These are phyloP conservation scores for Zizania palustris DNA, from an alignment of 202 grass and related monocot species.

Conservation along the genomic window DNA sequence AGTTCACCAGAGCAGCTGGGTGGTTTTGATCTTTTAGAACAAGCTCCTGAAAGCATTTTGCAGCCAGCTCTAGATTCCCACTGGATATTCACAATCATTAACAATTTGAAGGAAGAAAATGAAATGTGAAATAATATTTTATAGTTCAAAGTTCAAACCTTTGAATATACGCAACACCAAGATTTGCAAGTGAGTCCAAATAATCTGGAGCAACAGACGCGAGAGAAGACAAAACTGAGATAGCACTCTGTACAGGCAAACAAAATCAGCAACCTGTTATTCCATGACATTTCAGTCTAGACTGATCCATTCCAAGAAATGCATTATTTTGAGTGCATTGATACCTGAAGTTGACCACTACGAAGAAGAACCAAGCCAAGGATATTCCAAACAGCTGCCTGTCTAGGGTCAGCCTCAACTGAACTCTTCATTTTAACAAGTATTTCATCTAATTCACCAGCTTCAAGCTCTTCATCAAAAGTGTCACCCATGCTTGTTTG, in stretches of 20 bases:
- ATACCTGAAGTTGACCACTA: slow-evolving; percentile 77
- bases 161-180: slow-evolving; percentile 89
- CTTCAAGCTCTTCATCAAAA: slow-evolving; percentile 88
- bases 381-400: slow-evolving; percentile 97
- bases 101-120: slow-evolving; percentile 27
- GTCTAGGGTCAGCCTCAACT: slow-evolving; percentile 83
- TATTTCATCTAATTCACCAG: slow-evolving; percentile 78
- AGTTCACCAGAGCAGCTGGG: slow-evolving; percentile 89
- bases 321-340: slow-evolving; percentile 16
- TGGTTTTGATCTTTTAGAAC: slow-evolving; percentile 96
- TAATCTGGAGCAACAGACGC: slow-evolving; percentile 76
- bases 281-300: slow-evolving; percentile 34
- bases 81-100: slow-evolving; percentile 58
- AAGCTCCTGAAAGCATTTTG: slow-evolving; percentile 95
- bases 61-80: slow-evolving; percentile 72
- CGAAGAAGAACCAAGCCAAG: slow-evolving; percentile 93
- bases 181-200: slow-evolving; percentile 89
- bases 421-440: slow-evolving; percentile 84
- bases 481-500: slow-evolving; percentile 86
- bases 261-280: slow-evolving; percentile 41
- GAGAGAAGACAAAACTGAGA: slow-evolving; percentile 91
- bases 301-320: slow-evolving; percentile 27
- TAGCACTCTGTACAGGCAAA: slow-evolving; percentile 70
- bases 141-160: slow-evolving; percentile 52
- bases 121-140: slow-evolving; percentile 31